Base-by-base conservation (phyloP, 169 alveolate genomes). In the Amoebophrya sp. region DNA sequence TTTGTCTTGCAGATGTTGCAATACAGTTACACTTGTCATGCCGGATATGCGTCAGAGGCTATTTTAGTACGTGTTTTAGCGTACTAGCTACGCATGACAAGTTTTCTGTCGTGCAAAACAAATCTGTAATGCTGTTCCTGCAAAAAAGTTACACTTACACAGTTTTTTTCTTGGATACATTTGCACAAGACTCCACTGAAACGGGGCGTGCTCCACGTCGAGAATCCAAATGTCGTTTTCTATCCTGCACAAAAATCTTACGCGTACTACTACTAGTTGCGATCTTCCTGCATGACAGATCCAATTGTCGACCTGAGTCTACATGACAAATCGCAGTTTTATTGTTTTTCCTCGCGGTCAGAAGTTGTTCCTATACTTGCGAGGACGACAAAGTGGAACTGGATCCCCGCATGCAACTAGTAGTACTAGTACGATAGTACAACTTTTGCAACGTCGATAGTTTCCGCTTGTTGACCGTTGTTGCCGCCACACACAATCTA, bases 401-500 rank as follows among this genome's bases (percentile, higher is more conserved):
- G 23, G 40, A 29, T 29, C 14, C 38, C 7, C 40, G 7, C 7
- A 32, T 77, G 23, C 35, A 10, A 23, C 23, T 25, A 32, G 47
- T 35, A 53, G 77, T 53, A 53, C n/a, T 53, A 53, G 77, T 53
- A 53, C n/a, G 12, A 53, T 53, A 53, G 77, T 88, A 33, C 40
- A 33, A n/a, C 18, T n/a, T n/a, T n/a, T n/a, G 54, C 41, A 39
- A 18, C 90, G 29, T 88, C 40, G 77, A 3, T 23, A 39, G 77
- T 0, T 14, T 25, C 32, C n/a, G 92, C 91, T 66, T 39, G 88
- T 77, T 96, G 95, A 35, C 99, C 99, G 89, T 99, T 98, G 95
- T 99, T 99, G 0, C 99, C 99, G 33, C 99, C 99, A 93, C 98
- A 98, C 14, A 98, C 98, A 29, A n/a, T n/a, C n/a, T n/a, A n/a